Evolutionary conservation across 768 basidiomycete species (phyloP), one percentile per base, ranked within the genome.

Genomic region (Goffeauzyma gilvescens): DNA sequence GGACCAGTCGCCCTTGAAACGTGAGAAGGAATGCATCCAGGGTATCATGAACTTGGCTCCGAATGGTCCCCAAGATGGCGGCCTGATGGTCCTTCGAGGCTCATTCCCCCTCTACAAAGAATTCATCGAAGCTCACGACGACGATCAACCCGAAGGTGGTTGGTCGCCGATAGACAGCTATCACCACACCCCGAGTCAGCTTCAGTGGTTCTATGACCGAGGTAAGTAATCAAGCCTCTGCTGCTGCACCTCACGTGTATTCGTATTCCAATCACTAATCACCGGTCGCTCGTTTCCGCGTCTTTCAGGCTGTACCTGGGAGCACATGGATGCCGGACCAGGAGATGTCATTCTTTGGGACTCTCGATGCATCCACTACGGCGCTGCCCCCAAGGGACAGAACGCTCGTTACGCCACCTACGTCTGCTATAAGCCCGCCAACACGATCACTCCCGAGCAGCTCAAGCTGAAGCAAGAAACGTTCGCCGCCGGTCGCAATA

Each of bases 61-160:
- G 23, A 64, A 63, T 48, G 66, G 65, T 7, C 58, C 59, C 2
- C 47, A 63, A 28, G 66, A 67, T 33, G 66, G 66, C 20, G 66
- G 66, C 8, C 51, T 67, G 2, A 58, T 64, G 53, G 59, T 67
- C 36, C 61, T 67, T 45, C 49, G 55, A 27, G 62, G 62, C 6
- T 59, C 58, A 5, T 50, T 57, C 18, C 48, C 48, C 12, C 42
- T 63, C 10, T 60, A 61, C 44, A 50, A 54, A 41, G 47, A 65
- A 46, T 60, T 57, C 52, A 62, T 65, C 34, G 58, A 58, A 27
- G 47, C 51, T 10, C 54, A 58, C 38, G 57, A 54, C 3, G 32
- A 57, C 31, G 53, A 55, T 7, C 41, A 42, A 32, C 46, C 46
- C 12, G 35, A 21, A 15, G 46, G 37, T 5, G 46, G 46, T 28